Evolutionary conservation across 768 basidiomycete genomes (phyloP), one percentile per base, ranked within the genome.

Genomic region (Mycena leptocephala): DNA sequence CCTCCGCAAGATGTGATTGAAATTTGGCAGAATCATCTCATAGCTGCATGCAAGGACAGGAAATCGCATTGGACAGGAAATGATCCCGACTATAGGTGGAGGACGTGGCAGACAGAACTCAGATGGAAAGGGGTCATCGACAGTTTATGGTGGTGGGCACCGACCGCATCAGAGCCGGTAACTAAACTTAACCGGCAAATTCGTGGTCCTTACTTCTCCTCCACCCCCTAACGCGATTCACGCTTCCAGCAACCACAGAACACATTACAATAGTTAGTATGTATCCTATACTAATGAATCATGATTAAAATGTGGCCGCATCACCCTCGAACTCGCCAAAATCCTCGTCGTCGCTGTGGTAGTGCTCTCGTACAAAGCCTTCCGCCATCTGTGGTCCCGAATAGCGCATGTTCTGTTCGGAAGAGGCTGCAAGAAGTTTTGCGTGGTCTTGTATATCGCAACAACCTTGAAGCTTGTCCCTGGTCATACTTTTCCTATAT

Each of bases 121-220:
- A 9, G 22, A 51, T 6, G 10, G 48, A 51, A 51, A 51, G 48
- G 48, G 20, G n/a, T n/a, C n/a, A n/a, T n/a, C n/a, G n/a, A n/a
- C n/a, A n/a, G n/a, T n/a, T n/a, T n/a, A n/a, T 71, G 70, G 70
- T 71, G 70, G 70, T 71, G 70, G 70, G 70, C 70, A 71, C 59
- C 70, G 70, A 71, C 43, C 70, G 59, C 35, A 63, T 71, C 70
- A 48, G 24, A 11, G 0, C 69, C 69, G 69, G 69, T 61, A 70
- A 70, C 69, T 70, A 58, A 70, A 70, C 28, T 69, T 69, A 58
- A 69, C 67, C 67, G 67, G 55, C 37, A 56, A 69, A 69, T 69
- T 69, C 39, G 55, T 69, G 67, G 67, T 69, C 30, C 55, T 41
- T 22, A 58, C 55, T n/a, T 56, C 37, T 58, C 37, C 67, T 56